Base-by-base conservation (phyloP, 805 yeast genomes). In the Hanseniaspora pseudoguilliermondii region DNA sequence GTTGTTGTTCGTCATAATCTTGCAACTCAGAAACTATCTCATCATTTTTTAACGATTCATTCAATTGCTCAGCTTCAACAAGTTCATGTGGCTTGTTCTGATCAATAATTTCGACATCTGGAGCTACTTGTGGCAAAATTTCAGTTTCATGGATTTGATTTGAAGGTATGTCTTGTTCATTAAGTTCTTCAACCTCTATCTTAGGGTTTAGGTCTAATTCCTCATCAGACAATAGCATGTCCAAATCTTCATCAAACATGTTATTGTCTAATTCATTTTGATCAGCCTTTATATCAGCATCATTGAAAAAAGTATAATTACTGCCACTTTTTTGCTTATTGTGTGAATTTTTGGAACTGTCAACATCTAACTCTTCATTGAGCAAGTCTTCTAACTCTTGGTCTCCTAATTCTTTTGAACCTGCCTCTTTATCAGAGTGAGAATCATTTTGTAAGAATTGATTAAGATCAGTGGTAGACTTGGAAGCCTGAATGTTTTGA, bases 401-500 rank as follows among this genome's bases (percentile, higher is more conserved):
- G 10, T 49, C 54, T 1, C 47, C 54, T 11, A 49, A 10, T 41
- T 49, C 54, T n/a, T 43, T 43, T 15, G 36, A 29, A 15, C 16
- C 44, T 5, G 44, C 38, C 15, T 47, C 34, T 29, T 20, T 38
- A 38, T 39, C 20, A 11, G 20, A n/a, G 3, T 23, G 43, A 5
- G 1, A 5, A 41, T 23, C 50, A n/a, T 16, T 23, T 18, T 41
- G 39, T 50, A 48, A 32, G 13, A 42, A 40, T 20, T 36, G 47
- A 16, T 43, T 38, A 47, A 57, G 23, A 23, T 46, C 35, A 5
- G 50, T 38, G 23, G 43, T n/a, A 21, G 58, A 41, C 11, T 44
- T 35, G n/a, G 54, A 51, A n/a, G 64, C 65, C 55, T 50, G 43
- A n/a, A 65, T 67, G 58, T 66, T 67, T 56, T 61, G 65, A 60